phyloP scores from a whole-genome alignment of 805 yeast species.

The Candida silvatica region DNA sequence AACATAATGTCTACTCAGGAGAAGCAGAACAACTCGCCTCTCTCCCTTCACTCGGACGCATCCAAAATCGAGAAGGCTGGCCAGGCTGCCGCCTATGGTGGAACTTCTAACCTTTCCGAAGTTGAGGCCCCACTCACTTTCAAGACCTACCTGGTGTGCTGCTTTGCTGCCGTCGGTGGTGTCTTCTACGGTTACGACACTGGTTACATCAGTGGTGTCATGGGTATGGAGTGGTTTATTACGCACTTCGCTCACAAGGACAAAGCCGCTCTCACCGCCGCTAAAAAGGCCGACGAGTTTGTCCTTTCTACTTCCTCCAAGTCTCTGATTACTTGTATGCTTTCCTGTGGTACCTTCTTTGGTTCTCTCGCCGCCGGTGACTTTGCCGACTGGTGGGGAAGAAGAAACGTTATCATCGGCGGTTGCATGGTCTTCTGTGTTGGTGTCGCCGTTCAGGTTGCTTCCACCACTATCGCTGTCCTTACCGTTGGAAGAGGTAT shows the following conservation, averaged over 20 bases:
- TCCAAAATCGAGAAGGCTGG: too few relatives aligned
- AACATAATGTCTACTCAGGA: too few relatives aligned
- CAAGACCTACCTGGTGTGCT: constrained; percentile 31
- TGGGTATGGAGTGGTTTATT: constrained; percentile 49
- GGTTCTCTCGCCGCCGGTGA: constrained; percentile 62
- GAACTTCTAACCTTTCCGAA: too few relatives aligned
- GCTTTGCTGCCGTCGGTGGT: constrained; percentile 64
- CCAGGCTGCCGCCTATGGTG: too few relatives aligned
- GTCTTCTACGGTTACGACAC: constrained; percentile 63
- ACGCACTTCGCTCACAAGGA: constrained; percentile 19
- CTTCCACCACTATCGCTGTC: constrained; percentile 36
- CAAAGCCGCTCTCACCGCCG: too few relatives aligned
- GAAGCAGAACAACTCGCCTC: too few relatives aligned
- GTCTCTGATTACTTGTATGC: constrained; percentile 57
- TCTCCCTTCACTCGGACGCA: too few relatives aligned
- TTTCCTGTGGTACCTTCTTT: constrained; percentile 62
- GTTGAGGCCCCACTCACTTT: constrained; percentile 31
- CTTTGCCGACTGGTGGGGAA: constrained; percentile 35
- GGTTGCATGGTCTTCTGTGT: constrained; percentile 36
- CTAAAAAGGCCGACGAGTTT: constrained; percentile 10
- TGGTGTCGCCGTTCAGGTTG: constrained; percentile 42
- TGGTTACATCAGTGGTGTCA: constrained; percentile 56
- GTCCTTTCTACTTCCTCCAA: constrained; percentile 22
- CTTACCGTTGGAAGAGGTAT: constrained; percentile 63
- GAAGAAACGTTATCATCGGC: constrained; percentile 36